These are phyloP conservation scores for Ramaria sp. DNA, from an alignment of 768 basidiomycete species.

Conservation along the genomic window DNA sequence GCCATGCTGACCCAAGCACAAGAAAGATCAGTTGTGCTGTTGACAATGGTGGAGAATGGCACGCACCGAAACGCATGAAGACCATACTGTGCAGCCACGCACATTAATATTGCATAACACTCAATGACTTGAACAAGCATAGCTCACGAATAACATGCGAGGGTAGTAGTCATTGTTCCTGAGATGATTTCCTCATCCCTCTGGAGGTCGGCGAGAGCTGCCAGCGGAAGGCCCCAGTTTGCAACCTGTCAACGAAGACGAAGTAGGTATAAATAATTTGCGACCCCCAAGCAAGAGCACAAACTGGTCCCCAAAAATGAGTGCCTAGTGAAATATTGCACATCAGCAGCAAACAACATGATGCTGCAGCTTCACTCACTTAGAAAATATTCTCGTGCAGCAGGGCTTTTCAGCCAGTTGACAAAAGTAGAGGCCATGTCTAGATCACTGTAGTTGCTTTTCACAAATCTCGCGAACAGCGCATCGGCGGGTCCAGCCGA, in stretches of 20 bases:
- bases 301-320: conserved; percentile 95
- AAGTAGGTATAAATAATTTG: not conserved
- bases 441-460: too few species aligned
- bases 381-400: conserved; percentile 89
- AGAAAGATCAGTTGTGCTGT: conserved; percentile 8
- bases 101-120: conserved; percentile 24
- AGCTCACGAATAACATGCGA: conserved; percentile 86
- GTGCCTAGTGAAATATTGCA: conserved; percentile 47
- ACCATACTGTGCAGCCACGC: conserved; percentile 35
- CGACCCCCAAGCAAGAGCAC: conserved; percentile 23
- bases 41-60: conserved; percentile 10
- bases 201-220: conserved; percentile 79
- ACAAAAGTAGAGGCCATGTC: conserved; percentile 77
- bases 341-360: conserved; percentile 12
- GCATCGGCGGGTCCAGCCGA: too few species aligned
- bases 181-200: conserved; percentile 98
- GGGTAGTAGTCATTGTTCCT: conserved; percentile 90
- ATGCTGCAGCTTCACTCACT: conserved; percentile 42
- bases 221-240: conserved; percentile 96
- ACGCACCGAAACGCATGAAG: conserved; percentile 91
- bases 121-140: conserved; percentile 9
- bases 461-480: too few species aligned
- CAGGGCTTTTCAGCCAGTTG: conserved; percentile 85
- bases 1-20: conserved; percentile 58
- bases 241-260: conserved; percentile 51